A percentile compares a stretch with the other conserved stretches of the same genome.
Evolutionary conservation across 129 eudicot genomes (phyloP).

Genomic region (Saussurea involucrata): DNA sequence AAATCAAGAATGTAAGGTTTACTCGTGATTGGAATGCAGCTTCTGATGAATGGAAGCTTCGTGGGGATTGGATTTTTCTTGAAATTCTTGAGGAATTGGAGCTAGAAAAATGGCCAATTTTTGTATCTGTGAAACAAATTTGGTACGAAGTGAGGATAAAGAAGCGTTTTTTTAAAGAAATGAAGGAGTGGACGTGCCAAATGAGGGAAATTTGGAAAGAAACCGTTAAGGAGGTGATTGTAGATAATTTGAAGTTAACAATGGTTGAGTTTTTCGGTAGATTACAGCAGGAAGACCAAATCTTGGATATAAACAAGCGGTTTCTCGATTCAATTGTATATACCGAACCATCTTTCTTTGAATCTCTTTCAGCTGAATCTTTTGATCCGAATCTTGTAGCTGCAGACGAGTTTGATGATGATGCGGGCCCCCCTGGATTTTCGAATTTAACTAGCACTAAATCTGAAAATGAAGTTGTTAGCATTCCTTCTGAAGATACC

Average conservation of each 20-base stretch:
- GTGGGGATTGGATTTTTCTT: constrained; percentile 78
- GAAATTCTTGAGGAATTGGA: constrained; percentile 58
- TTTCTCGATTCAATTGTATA: constrained; percentile 32
- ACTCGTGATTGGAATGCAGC: constrained; percentile 67
- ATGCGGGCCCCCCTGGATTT: constrained; percentile 36
- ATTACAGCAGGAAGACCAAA: constrained; percentile 29
- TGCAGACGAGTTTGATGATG: neutral
- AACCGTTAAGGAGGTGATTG: constrained; percentile 39
- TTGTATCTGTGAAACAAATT: constrained; percentile 71
- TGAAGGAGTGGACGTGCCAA: constrained; percentile 67
- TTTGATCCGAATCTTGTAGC: constrained; percentile 10
- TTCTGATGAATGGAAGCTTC: constrained; percentile 51
- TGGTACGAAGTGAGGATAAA: constrained; percentile 78
- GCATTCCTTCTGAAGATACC: neutral
- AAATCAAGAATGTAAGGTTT: constrained; percentile 34
- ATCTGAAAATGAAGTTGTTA: neutral
- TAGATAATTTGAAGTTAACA: constrained; percentile 44
- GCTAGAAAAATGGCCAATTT: constrained; percentile 40
- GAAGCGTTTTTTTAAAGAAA: constrained; percentile 30
- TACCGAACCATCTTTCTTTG: constrained; percentile 18
- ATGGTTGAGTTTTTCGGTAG: constrained; percentile 36
- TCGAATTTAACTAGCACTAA: neutral
- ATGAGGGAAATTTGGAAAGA: constrained; percentile 45
- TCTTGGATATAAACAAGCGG: constrained; percentile 31
- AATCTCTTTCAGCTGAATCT: constrained; percentile 27